A percentile compares a stretch with the other conserved stretches of the same genome.
Conservation (phyloP, 257 asterid genomes). For the Salvia hispanica region DNA sequence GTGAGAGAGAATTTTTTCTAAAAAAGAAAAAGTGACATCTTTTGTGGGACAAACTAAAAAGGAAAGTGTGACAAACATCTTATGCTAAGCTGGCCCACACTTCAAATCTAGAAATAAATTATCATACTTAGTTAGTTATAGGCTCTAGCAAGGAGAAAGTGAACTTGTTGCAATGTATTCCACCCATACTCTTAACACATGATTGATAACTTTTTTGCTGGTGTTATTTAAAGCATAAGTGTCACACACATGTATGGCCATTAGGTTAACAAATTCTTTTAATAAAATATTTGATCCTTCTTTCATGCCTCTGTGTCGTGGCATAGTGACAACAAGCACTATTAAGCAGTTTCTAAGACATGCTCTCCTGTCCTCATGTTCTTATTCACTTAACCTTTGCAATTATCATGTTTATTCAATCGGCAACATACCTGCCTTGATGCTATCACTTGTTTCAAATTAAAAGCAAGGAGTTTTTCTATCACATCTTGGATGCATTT, state of each 20-base stretch:
- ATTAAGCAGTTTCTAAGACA: no score
- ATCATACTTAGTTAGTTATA: neutral
- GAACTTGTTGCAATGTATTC: slow-evolving; percentile 18
- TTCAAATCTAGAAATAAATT: slow-evolving; percentile 22
- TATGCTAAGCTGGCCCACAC: slow-evolving; percentile 18
- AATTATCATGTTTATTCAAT: neutral
- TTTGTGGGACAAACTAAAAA: no score
- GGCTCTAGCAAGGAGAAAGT: neutral
- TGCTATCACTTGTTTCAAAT: neutral
- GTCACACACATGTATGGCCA: neutral
- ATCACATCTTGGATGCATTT: neutral
- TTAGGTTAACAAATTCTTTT: neutral
- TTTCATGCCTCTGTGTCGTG: no score
- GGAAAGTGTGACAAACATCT: neutral
- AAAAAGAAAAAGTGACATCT: no score
- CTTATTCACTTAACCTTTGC: neutral
- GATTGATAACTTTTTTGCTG: neutral
- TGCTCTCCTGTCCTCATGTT: slow-evolving; percentile 2
- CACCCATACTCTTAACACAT: neutral
- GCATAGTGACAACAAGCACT: no score
- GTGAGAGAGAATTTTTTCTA: no score
- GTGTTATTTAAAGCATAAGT: slow-evolving; percentile 23
- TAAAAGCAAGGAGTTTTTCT: neutral
- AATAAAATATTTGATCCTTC: neutral
- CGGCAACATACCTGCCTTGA: neutral